These are phyloP conservation scores for Haplographium delicatum DNA, from an alignment of 495 filamentous ascomycete genomes.

Conservation along the genomic window DNA sequence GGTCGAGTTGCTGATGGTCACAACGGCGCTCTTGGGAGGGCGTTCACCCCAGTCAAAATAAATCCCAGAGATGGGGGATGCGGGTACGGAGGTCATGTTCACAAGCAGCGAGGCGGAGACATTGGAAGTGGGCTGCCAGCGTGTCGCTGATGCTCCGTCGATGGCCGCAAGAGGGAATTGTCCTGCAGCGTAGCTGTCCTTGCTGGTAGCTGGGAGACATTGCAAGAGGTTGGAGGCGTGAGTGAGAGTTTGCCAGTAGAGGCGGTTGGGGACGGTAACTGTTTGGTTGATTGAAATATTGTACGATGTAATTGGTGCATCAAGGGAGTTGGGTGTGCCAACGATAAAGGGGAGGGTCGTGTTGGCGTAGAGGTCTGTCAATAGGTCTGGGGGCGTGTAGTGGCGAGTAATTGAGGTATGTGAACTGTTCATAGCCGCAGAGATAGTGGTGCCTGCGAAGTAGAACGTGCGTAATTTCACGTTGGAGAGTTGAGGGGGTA, in stretches of 20 bases:
- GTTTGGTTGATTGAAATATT: slow-evolving; percentile 44
- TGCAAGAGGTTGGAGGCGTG: slow-evolving; percentile 59
- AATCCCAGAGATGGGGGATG: slow-evolving; percentile 44
- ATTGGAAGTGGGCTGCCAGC: slow-evolving; percentile 61
- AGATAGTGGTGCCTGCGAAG: slow-evolving; percentile 62
- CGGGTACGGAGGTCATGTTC: slow-evolving; percentile 29
- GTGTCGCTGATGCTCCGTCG: slow-evolving; percentile 64
- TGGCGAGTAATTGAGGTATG: slow-evolving; percentile 57
- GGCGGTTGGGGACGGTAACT: slow-evolving; percentile 55
- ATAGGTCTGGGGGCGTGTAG: slow-evolving; percentile 33
- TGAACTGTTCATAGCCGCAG: slow-evolving; percentile 56
- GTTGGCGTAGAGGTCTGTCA: slow-evolving; percentile 35
- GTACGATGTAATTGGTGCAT: slow-evolving; percentile 33
- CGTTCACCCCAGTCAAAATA: slow-evolving; percentile 62
- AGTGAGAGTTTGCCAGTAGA: slow-evolving; percentile 37
- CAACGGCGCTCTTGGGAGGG: slow-evolving; percentile 51
- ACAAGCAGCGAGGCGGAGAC: slow-evolving; percentile 44
- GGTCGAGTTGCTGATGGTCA: slow-evolving; percentile 49
- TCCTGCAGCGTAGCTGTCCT: slow-evolving; percentile 49
- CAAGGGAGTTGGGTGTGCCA: slow-evolving; percentile 28
- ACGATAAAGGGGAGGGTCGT: slow-evolving; percentile 46
- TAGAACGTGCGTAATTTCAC: slow-evolving; percentile 63
- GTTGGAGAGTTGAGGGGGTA: slow-evolving; percentile 52
- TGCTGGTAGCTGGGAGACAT: slow-evolving; percentile 52
- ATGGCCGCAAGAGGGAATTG: slow-evolving; percentile 69